Base-by-base conservation (phyloP, 805 yeast genomes). In the Ogataea wickerhamii region DNA sequence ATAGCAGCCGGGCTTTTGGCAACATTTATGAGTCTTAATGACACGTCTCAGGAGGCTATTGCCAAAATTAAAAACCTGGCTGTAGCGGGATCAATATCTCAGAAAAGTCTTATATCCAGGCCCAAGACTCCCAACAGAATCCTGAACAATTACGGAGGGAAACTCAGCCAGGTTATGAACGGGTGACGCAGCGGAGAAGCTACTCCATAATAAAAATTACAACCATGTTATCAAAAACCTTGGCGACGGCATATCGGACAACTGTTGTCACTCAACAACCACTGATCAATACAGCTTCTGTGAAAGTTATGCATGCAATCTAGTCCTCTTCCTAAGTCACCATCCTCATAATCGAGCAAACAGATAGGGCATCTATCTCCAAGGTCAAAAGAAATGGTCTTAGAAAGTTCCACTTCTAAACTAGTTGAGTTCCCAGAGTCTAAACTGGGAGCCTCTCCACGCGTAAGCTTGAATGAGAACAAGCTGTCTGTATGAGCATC, bases 201-300 rank as follows among this genome's bases (percentile, higher is more conserved):
- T n/a, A n/a, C n/a, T n/a, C n/a, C n/a, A 13, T 21, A 14, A 14
- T 6, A 21, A 19, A n/a, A n/a, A n/a, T n/a, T n/a, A n/a, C n/a
- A n/a, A n/a, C n/a, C n/a, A n/a, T n/a, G n/a, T 18, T 37, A 14
- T 21, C 36, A 34, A 20, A 47, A 34, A 6, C 76, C 78, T 42
- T 64, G 62, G 4, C 67, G 58, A 31, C 83, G 61, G 47, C 83
- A 78, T 32, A 77, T 57, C 6, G 83, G 83, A 53, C 83, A 78
- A 14, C 71, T 68, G 46, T 77, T 78, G 44, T 72, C 68, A 25
- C 64, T 67, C 18, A 65, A 43, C 8, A 78, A 58, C 82, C 83
- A 78, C 40, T 69, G 69, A 48, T 78, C 85, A 36, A 79, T 69
- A 49, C 85, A 78, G 2, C 61, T 68, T 33, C 59, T 58, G 53